These are phyloP conservation scores for Macrocystidia cucumis DNA, from an alignment of 1,284 basidiomycete genomes.

Conservation along the genomic window DNA sequence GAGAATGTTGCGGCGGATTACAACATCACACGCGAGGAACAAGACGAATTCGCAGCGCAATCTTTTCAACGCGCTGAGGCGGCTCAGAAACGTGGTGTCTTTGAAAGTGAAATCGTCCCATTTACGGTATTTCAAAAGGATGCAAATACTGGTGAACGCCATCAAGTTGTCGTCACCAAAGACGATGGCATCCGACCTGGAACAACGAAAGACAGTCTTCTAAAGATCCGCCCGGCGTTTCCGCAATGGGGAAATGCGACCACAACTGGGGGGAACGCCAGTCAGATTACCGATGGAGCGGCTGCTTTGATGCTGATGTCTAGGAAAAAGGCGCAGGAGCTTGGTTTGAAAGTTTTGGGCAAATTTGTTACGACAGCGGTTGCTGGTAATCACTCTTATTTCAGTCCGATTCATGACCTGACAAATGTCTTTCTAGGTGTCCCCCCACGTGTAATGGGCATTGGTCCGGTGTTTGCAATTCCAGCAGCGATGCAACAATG, in stretches of 20 bases:
- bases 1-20: slow-evolving; percentile 79
- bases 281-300: slow-evolving; percentile 84
- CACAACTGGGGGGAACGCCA: slow-evolving; percentile 89
- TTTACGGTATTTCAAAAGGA: slow-evolving; percentile 60
- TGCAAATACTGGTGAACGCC: slow-evolving; percentile 43
- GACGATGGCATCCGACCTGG: slow-evolving; percentile 83
- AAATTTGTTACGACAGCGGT: slow-evolving; percentile 76
- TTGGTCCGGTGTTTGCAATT: slow-evolving; percentile 72
- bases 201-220: slow-evolving; percentile 65
- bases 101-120: slow-evolving; percentile 76
- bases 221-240: slow-evolving; percentile 74
- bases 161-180: slow-evolving; percentile 49
- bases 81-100: slow-evolving; percentile 61
- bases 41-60: slow-evolving; percentile 78
- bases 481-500: slow-evolving; percentile 57
- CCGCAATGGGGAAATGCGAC: slow-evolving; percentile 78
- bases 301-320: slow-evolving; percentile 85
- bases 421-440: slow-evolving; percentile 33
- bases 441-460: slow-evolving; percentile 79
- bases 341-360: slow-evolving; percentile 68
- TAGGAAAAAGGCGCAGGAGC: slow-evolving; percentile 74
- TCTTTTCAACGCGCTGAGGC: slow-evolving; percentile 75
- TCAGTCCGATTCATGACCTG: slow-evolving; percentile 3
- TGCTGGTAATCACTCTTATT: slow-evolving; percentile 37
- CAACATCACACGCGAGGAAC: slow-evolving; percentile 72